Evolutionary conservation across 306 rosid species (phyloP), one percentile per base, ranked within the genome.

Genomic region (Malus sylvestris): DNA sequence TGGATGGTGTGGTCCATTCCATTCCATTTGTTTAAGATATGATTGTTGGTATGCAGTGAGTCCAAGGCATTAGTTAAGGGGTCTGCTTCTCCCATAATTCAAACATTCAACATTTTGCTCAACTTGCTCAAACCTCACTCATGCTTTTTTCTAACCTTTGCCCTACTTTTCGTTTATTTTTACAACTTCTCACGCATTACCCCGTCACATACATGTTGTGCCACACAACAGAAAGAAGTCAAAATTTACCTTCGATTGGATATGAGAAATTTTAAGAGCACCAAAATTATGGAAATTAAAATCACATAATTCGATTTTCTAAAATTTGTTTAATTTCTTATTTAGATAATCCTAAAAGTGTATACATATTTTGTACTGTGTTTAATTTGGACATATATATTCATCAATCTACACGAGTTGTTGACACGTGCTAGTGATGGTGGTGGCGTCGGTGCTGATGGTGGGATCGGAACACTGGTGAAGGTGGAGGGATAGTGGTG

Each of bases 1-100:
- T 46, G 61, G 76, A 69, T 76, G 60, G 23, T 16, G 82, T 60
- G 86, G 84, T 81, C 78, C 70, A 75, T 72, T 76, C 25, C 52
- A 44, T 46, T 46, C 53, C 53, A 46, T 46, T 46, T 46, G 53
- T 4, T 65, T 57, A 10, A 52, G 63, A 73, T 62, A 61, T 69
- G 79, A 74, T 68, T 44, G 58, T 80, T 52, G 80, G 55, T n/a
- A 45, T 35, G 77, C 61, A 46, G 52, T 46, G 52, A 70, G 61
- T 81, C 81, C 45, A 53, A 66, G 70, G 64, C 8, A 16, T 46
- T 67, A 40, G 78, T 75, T 51, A 64, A 40, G 30, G 20, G 30
- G 82, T 76, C 25, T n/a, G 69, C 33, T 65, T 60, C 73, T 13
- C 60, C 60, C 44, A 61, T 3, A 27, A 58, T 82, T 68, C 67